phyloP scores from a whole-genome alignment of 208 protist species.

The Trypanosoma platydactyli region DNA sequence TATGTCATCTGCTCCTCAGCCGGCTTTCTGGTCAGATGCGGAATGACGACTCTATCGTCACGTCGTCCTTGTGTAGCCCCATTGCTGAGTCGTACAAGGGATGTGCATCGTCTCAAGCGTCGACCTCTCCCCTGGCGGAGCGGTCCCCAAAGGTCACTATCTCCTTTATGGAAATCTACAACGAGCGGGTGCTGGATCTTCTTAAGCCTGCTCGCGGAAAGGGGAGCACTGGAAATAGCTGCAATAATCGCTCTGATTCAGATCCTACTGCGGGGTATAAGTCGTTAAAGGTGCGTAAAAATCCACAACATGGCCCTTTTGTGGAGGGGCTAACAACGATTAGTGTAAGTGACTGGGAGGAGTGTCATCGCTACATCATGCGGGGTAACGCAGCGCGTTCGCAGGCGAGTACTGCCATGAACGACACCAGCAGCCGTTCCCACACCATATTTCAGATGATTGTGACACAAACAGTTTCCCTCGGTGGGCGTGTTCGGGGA shows the following conservation, averaged over 20 bases:
- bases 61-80: background rate
- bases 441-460: constrained; percentile 95
- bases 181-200: constrained; percentile 81
- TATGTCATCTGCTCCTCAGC: constrained; percentile 61
- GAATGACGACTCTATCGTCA: background rate
- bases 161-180: constrained; percentile 91
- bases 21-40: constrained; percentile 23
- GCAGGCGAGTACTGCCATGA: constrained; percentile 84
- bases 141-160: constrained; percentile 40
- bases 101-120: background rate
- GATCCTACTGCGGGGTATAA: constrained; percentile 56
- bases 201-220: constrained; percentile 58
- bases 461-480: constrained; percentile 56
- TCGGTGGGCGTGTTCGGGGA: constrained; percentile 78
- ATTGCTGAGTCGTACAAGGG: background rate
- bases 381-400: constrained; percentile 70
- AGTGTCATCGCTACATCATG: constrained; percentile 69
- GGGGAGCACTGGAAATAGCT: constrained; percentile 38
- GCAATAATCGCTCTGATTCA: constrained; percentile 59
- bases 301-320: constrained; percentile 64
- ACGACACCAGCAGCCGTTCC: constrained; percentile 89
- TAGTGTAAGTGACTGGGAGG: constrained; percentile 51
- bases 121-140: background rate
- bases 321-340: constrained; percentile 84
- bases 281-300: constrained; percentile 64